Percentiles rank a stretch among this genome's conserved stretches.
These are phyloP conservation scores for Lepidium sativum DNA, from an alignment of 345 rosid species.

Conservation along the genomic window DNA sequence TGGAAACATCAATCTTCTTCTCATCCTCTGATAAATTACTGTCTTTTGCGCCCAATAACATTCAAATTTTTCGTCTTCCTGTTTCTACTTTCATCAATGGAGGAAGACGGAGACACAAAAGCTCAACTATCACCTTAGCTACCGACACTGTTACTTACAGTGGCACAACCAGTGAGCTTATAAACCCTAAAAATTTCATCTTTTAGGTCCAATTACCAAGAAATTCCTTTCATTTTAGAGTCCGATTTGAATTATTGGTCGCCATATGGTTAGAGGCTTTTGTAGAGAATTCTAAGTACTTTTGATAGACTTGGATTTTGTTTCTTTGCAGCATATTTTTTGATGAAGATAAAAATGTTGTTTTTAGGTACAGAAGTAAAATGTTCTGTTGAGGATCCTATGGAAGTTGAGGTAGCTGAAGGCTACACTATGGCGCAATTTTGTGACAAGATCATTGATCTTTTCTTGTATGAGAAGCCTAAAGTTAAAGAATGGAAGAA, in stretches of 20 bases:
- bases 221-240: not conserved
- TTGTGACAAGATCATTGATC: conserved; percentile 70
- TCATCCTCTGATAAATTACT: conserved; percentile 24
- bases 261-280: not conserved
- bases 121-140: conserved; percentile 8
- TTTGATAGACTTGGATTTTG: not conserved
- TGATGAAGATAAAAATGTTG: not conserved
- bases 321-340: not conserved
- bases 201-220: not conserved
- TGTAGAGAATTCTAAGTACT: not conserved
- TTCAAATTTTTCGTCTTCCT: conserved; percentile 17
- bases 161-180: conserved; percentile 22
- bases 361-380: conserved; percentile 43
- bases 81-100: conserved; percentile 15
- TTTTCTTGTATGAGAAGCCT: conserved; percentile 73
- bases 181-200: not conserved
- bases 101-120: conserved; percentile 13
- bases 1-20: conserved; percentile 20
- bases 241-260: not conserved
- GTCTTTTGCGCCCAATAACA: not conserved
- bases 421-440: conserved; percentile 66
- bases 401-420: conserved; percentile 55
- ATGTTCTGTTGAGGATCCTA: conserved; percentile 30
- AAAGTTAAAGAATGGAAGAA: conserved; percentile 73
- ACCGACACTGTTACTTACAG: conserved; percentile 1